Conservation (phyloP, 1,284 basidiomycete genomes). For the Microbotryum lychnidis-dioicae region DNA sequence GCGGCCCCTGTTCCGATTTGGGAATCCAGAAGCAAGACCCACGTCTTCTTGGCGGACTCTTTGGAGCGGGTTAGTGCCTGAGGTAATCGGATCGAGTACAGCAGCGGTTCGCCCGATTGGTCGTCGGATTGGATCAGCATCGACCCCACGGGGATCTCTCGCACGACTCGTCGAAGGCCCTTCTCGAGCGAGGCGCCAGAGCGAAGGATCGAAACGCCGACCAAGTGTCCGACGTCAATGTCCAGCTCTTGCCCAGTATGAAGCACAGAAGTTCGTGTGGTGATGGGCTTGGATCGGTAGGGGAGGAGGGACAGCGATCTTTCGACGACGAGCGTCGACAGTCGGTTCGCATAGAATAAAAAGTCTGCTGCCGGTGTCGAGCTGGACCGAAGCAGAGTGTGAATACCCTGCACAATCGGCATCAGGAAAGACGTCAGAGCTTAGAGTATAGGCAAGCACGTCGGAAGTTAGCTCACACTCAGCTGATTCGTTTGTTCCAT, state of each 20-base stretch:
- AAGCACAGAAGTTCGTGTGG: constrained; percentile 57
- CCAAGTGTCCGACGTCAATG: constrained; percentile 53
- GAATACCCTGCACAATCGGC: constrained; percentile 55
- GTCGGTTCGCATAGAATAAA: constrained; percentile 75
- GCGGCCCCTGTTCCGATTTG: constrained; percentile 94
- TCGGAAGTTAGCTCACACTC: constrained; percentile 45
- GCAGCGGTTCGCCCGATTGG: constrained; percentile 74
- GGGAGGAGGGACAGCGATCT: constrained; percentile 73
- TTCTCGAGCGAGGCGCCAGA: constrained; percentile 85
- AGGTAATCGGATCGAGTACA: constrained; percentile 76
- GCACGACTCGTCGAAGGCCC: constrained; percentile 79
- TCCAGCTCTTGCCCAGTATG: constrained; percentile 58
- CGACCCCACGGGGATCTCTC: constrained; percentile 78
- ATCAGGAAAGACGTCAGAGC: not conserved
- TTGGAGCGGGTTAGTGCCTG: constrained; percentile 54
- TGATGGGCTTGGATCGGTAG: constrained; percentile 55
- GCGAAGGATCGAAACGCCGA: constrained; percentile 74
- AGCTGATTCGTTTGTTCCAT: constrained; percentile 75
- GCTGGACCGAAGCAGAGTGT: constrained; percentile 32
- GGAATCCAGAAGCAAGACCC: constrained; percentile 85
- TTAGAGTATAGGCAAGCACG: not conserved
- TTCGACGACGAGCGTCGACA: constrained; percentile 78
- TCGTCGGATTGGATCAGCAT: constrained; percentile 80
- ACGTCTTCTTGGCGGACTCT: constrained; percentile 57
- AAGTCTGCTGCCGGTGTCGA: constrained; percentile 71